phyloP scores from a whole-genome alignment of 2,329 filamentous ascomycete genomes.

The Septoria linicola region DNA sequence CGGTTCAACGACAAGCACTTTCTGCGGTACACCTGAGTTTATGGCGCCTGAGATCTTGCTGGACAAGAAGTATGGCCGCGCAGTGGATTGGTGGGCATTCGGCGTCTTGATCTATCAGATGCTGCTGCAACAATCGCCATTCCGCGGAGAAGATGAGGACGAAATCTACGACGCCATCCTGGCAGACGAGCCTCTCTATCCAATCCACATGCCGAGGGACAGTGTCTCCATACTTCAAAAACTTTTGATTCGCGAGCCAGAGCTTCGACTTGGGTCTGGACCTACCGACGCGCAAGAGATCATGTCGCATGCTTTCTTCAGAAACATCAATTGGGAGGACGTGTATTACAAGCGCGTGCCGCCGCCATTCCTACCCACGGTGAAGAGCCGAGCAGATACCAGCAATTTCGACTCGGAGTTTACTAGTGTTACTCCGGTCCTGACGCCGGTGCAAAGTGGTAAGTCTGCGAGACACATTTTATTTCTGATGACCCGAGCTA shows the following conservation, averaged over 20 bases:
- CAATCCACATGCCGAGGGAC: slow-evolving; percentile 97
- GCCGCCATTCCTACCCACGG: slow-evolving; percentile 84
- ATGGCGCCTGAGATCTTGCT: slow-evolving; percentile 99
- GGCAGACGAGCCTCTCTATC: slow-evolving; percentile 94
- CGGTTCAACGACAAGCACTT: slow-evolving; percentile 91
- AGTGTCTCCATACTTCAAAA: slow-evolving; percentile 98
- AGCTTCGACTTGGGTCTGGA: slow-evolving; percentile 86
- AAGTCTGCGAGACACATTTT: slow-evolving; percentile 45
- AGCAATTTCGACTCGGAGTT: slow-evolving; percentile 99
- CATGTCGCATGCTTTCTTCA: slow-evolving; percentile 98
- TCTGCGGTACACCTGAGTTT: slow-evolving; percentile 98
- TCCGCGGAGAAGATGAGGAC: slow-evolving; percentile 97
- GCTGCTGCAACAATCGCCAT: slow-evolving; percentile 97
- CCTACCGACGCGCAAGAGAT: slow-evolving; percentile 97
- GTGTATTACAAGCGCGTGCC: slow-evolving; percentile 92
- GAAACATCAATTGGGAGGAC: slow-evolving; percentile 97
- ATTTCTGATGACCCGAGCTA: slow-evolving; percentile 20
- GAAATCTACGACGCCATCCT: slow-evolving; percentile 99
- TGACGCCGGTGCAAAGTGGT: slow-evolving; percentile 97
- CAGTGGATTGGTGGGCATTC: slow-evolving; percentile 99
- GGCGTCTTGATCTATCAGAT: slow-evolving; percentile 99
- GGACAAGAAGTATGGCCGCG: slow-evolving; percentile 96
- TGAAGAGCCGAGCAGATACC: slow-evolving; percentile 93
- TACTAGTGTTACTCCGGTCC: slow-evolving; percentile 93
- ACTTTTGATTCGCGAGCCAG: slow-evolving; percentile 90